A percentile compares a stretch with the other conserved stretches of the same genome.
These are phyloP conservation scores for Ganoderma sinense DNA, from an alignment of 1,284 basidiomycete genomes.

Conservation along the genomic window DNA sequence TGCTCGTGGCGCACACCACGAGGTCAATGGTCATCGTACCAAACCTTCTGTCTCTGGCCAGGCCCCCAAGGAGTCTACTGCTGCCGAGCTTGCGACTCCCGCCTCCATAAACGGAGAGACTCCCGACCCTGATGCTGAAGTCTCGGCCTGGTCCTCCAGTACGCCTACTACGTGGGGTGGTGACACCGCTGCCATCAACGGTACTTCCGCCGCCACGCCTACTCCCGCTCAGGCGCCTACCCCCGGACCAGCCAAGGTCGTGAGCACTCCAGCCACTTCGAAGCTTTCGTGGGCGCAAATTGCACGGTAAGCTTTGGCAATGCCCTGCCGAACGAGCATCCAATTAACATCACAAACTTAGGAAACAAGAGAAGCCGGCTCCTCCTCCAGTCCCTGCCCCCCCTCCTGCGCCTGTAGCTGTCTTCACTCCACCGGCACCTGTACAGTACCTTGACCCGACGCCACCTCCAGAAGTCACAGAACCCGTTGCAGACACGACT, in stretches of 20 bases:
- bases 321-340: neutral
- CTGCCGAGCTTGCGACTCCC: constrained; percentile 30
- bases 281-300: constrained; percentile 85
- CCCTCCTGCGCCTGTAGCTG: constrained; percentile 38
- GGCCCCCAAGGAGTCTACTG: constrained; percentile 28
- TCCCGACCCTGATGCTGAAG: constrained; percentile 23
- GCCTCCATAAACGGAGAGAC: constrained; percentile 26
- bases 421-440: constrained; percentile 36
- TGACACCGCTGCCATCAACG: constrained; percentile 48
- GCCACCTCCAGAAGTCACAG: constrained; percentile 44
- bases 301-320: constrained; percentile 59
- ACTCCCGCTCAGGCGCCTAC: constrained; percentile 24
- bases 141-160: constrained; percentile 36
- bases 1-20: constrained; percentile 63
- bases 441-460: constrained; percentile 37
- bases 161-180: constrained; percentile 49
- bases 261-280: constrained; percentile 71
- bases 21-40: constrained; percentile 54
- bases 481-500: constrained; percentile 38
- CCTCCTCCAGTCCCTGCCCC: constrained; percentile 45
- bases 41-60: constrained; percentile 36
- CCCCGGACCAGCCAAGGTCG: constrained; percentile 37
- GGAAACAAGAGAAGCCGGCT: constrained; percentile 60
- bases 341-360: constrained; percentile 34
- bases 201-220: constrained; percentile 35